phyloP scores from a whole-genome alignment of 2,329 filamentous ascomycete genomes.

The Diaporthe vexans region DNA sequence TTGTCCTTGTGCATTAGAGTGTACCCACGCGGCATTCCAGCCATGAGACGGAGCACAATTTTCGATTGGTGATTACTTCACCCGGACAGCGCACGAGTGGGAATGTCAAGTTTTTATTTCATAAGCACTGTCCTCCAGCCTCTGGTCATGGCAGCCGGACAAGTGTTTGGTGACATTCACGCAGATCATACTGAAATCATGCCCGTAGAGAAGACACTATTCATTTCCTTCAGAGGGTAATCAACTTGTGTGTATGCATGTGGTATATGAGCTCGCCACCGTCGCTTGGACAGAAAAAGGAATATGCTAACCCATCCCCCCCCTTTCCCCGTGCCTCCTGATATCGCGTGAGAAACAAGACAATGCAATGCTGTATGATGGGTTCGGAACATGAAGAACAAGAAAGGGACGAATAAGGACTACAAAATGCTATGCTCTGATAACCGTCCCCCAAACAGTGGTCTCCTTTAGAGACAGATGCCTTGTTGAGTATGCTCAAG shows the following conservation, averaged over 20 bases:
- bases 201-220: neutral
- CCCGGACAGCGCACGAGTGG: no score
- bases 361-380: constrained; percentile 31
- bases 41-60: neutral
- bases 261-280: constrained; percentile 20
- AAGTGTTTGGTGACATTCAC: no score
- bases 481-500: neutral
- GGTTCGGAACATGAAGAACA: neutral
- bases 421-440: constrained; percentile 20
- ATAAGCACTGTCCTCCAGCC: neutral
- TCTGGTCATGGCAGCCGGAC: neutral
- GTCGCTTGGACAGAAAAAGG: constrained; percentile 4
- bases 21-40: no score
- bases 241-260: constrained; percentile 19
- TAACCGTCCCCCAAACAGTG: neutral
- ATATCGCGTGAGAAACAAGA: neutral
- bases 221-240: constrained; percentile 1
- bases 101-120: no score
- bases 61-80: neutral
- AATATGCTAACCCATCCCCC: neutral
- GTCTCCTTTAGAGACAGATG: neutral
- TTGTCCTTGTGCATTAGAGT: neutral
- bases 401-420: neutral
- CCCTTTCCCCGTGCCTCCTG: neutral
- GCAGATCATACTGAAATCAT: neutral